Evolutionary conservation across 148 eudicot genomes (phyloP).

Genomic region (Rhododendron mucronatum): DNA sequence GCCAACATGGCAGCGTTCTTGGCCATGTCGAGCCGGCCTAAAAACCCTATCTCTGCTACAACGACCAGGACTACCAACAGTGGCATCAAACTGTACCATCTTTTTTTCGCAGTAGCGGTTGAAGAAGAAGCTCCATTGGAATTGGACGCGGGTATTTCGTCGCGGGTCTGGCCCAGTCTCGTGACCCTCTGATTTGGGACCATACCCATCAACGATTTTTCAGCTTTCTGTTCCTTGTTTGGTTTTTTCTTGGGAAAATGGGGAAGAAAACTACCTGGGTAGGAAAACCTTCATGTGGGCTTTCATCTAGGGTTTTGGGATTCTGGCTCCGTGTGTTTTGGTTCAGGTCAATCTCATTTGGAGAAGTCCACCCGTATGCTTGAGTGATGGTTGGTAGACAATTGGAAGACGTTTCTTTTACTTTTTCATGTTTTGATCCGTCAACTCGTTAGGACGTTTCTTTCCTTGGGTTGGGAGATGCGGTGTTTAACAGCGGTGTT

Average conservation of each 20-base stretch:
- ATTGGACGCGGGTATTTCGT: not conserved
- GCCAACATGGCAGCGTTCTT: conserved; percentile 68
- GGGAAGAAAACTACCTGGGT: not conserved
- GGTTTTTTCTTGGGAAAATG: not conserved
- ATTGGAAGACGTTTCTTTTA: not conserved
- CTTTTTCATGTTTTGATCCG: too few species aligned
- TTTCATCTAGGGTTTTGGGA: not conserved
- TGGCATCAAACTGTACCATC: conserved; percentile 52
- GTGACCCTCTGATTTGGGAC: conserved; percentile 7
- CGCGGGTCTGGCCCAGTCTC: not conserved
- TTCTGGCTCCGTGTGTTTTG: not conserved
- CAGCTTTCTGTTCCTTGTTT: not conserved
- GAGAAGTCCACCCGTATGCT: not conserved
- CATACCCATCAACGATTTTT: conserved; percentile 11
- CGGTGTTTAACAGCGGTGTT: too few species aligned
- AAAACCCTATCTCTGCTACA: conserved; percentile 56
- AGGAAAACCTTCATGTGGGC: not conserved
- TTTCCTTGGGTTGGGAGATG: too few species aligned
- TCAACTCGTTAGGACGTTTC: not conserved
- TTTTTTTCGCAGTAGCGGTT: conserved; percentile 26
- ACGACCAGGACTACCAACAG: conserved; percentile 55
- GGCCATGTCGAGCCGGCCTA: conserved; percentile 64
- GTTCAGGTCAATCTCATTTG: not conserved
- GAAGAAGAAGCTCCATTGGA: conserved; percentile 5
- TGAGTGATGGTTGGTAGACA: not conserved